A percentile compares a stretch with the other conserved stretches of the same genome.
These are phyloP conservation scores for Globisporangium viniferum DNA, from an alignment of 352 stramenopile species.

Conservation along the genomic window DNA sequence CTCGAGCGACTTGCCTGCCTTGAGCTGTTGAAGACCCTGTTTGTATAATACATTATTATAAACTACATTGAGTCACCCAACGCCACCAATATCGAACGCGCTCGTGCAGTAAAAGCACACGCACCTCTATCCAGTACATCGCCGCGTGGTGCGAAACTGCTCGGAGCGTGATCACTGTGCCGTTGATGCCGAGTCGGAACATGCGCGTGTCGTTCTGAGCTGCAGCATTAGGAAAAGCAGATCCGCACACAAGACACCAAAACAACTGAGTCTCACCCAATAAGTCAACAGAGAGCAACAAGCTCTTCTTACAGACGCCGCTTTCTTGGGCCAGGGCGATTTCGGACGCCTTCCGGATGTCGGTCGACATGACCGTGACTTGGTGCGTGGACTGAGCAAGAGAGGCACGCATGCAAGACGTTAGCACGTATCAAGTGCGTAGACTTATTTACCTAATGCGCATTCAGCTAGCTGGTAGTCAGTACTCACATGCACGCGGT, in stretches of 20 bases:
- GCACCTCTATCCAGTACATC: slow-evolving; percentile 67
- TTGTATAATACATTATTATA: too few relatives aligned
- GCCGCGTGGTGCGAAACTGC: slow-evolving; percentile 64
- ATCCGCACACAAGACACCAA: not conserved
- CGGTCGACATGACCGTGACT: slow-evolving; percentile 67
- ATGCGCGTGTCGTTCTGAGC: slow-evolving; percentile 35
- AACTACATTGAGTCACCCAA: not conserved
- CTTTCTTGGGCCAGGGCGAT: slow-evolving; percentile 33
- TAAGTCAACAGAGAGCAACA: too few relatives aligned
- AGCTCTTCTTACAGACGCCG: slow-evolving; percentile 1
- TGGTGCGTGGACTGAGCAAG: slow-evolving; percentile 52
- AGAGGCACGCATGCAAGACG: not conserved
- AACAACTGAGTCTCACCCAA: not conserved
- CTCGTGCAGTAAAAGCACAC: slow-evolving; percentile 2
- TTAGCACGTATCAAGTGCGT: not conserved
- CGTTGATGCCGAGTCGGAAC: slow-evolving; percentile 62
- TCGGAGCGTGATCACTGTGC: slow-evolving; percentile 60
- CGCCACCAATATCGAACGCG: not conserved
- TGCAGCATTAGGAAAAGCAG: not conserved
- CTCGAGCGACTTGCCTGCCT: slow-evolving; percentile 39
- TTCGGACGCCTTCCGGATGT: slow-evolving; percentile 58
- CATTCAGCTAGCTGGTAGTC: not conserved
- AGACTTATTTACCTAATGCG: not conserved
- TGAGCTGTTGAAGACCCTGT: slow-evolving; percentile 50
- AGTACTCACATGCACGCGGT: slow-evolving; percentile 57